These are phyloP conservation scores for Boletus patriciae DNA, from an alignment of 768 basidiomycete species.

Conservation along the genomic window DNA sequence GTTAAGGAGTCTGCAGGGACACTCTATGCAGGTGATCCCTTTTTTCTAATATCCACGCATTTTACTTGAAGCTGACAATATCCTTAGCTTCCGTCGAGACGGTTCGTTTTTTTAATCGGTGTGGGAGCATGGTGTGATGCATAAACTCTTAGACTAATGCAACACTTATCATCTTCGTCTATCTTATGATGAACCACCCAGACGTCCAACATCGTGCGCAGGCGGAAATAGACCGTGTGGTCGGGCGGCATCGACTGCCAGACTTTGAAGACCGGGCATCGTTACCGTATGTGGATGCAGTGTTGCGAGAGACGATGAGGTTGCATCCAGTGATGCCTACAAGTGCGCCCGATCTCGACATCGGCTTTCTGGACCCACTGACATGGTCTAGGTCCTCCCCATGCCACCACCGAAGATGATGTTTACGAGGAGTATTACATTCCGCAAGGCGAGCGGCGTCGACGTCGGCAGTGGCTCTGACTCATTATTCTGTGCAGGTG, in stretches of 20 bases:
- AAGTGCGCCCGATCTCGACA: constrained; percentile 10
- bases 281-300: constrained; percentile 36
- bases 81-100: constrained; percentile 33
- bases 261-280: constrained; percentile 28
- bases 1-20: constrained; percentile 21
- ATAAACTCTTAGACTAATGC: constrained; percentile 24
- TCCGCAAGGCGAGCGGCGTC: constrained; percentile 18
- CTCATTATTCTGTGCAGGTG: constrained; percentile 5
- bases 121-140: background rate
- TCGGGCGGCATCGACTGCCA: constrained; percentile 32
- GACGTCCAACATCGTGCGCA: constrained; percentile 32
- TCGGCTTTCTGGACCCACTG: background rate
- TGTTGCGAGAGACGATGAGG: constrained; percentile 36
- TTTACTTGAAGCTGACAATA: background rate
- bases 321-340: constrained; percentile 27
- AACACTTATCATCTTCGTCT: constrained; percentile 24
- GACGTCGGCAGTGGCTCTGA: too few relatives aligned
- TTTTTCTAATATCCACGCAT: too few relatives aligned
- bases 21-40: constrained; percentile 19
- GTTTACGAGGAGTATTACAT: constrained; percentile 39
- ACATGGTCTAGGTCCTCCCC: constrained; percentile 38
- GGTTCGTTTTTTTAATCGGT: constrained; percentile 18
- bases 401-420: constrained; percentile 38
- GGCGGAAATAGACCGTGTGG: constrained; percentile 32
- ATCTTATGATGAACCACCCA: constrained; percentile 33